Conservation (phyloP, 108 stramenopile genomes). For the Poteriospumella lacustris region DNA sequence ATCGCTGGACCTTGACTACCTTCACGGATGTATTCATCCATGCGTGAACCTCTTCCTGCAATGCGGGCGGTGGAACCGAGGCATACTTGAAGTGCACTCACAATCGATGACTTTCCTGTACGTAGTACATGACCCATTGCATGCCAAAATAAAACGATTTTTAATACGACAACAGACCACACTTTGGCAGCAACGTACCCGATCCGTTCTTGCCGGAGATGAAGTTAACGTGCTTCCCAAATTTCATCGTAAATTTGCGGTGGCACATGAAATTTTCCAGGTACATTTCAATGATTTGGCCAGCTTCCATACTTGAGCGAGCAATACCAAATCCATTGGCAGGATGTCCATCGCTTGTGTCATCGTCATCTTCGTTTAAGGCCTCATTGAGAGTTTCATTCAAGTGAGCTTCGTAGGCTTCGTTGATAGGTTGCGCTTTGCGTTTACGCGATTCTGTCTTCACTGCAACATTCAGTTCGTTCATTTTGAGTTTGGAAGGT, state of each 20-base stretch:
- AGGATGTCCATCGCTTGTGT: too few species aligned
- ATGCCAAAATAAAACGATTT: background rate
- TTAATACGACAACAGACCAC: background rate
- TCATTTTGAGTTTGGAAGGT: too few species aligned
- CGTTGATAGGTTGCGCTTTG: too few species aligned
- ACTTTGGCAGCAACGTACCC: constrained; percentile 44
- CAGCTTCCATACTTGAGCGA: constrained; percentile 52
- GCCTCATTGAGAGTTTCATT: too few species aligned
- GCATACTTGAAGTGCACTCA: constrained; percentile 91
- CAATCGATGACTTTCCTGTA: constrained; percentile 68
- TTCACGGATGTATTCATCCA: constrained; percentile 77
- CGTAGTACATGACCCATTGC: background rate
- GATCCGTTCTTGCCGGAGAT: constrained; percentile 85
- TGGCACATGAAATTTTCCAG: constrained; percentile 95
- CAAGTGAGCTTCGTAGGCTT: too few species aligned
- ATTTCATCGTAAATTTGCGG: constrained; percentile 40
- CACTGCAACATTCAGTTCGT: too few species aligned
- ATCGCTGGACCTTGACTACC: constrained; percentile 67
- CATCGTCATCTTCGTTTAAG: too few species aligned
- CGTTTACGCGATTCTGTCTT: too few species aligned
- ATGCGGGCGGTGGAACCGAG: constrained; percentile 78
- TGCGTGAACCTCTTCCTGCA: constrained; percentile 73
- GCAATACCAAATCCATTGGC: too few species aligned
- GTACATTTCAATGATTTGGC: constrained; percentile 65
- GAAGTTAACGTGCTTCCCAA: constrained; percentile 78